Percentiles rank a stretch among this genome's conserved stretches.
phyloP scores from a whole-genome alignment of 345 rosid genomes.

The Eucalyptus curtisii region DNA sequence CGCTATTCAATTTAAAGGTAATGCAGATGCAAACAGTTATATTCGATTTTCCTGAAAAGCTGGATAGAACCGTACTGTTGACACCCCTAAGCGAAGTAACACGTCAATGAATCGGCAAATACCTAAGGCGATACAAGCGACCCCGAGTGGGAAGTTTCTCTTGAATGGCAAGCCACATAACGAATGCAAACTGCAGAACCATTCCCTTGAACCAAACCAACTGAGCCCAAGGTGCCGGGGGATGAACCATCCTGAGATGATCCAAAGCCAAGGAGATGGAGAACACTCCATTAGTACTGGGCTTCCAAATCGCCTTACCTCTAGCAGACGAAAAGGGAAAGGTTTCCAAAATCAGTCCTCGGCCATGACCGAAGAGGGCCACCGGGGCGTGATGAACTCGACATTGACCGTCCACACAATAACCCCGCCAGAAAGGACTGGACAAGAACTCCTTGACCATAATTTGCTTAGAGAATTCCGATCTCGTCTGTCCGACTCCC shows the following conservation, averaged over 20 bases:
- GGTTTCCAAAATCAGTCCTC: background rate
- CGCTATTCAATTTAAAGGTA: accelerated
- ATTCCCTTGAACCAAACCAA: background rate
- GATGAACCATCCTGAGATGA: background rate
- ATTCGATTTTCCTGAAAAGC: accelerated
- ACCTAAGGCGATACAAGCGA: background rate
- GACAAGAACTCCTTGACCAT: background rate
- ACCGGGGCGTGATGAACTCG: background rate
- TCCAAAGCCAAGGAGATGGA: background rate
- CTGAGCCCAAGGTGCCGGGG: background rate
- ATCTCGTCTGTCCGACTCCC: background rate
- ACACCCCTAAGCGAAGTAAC: background rate
- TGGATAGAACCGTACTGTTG: accelerated
- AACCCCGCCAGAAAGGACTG: background rate
- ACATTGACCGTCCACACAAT: background rate
- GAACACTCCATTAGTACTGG: background rate
- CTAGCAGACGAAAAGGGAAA: background rate
- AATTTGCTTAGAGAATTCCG: background rate
- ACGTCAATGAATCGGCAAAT: accelerated
- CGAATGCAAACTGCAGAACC: background rate
- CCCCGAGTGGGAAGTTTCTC: background rate
- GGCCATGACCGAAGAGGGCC: background rate
- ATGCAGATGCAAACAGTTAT: accelerated
- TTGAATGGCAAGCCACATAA: background rate
- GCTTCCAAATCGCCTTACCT: background rate